Conservation (phyloP, 495 filamentous ascomycete species). For the Bacidia gigantensis region DNA sequence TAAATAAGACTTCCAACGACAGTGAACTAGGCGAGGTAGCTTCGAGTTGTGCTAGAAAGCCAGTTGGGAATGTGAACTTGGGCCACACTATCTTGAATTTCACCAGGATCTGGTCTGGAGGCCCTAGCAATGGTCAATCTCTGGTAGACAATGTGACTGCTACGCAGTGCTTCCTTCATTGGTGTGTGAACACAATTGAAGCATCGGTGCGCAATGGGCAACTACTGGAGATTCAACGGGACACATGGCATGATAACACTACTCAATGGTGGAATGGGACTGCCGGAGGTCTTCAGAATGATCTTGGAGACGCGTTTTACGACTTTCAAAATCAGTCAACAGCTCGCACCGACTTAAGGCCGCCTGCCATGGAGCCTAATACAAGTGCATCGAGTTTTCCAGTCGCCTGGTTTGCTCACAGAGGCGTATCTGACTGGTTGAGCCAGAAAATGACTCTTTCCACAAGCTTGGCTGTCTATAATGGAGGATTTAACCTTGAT, state of each 20-base stretch:
- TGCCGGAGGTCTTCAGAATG: not conserved
- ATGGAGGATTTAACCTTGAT: not conserved
- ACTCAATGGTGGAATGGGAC: not conserved
- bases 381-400: not conserved
- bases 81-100: not conserved
- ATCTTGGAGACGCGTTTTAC: too few species aligned
- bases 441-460: not conserved
- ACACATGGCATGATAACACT: not conserved
- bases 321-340: too few species aligned
- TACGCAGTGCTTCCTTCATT: not conserved
- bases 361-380: not conserved
- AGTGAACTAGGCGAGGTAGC: not conserved
- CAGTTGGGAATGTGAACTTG: not conserved
- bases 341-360: not conserved
- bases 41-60: not conserved
- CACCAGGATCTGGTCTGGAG: not conserved
- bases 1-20: not conserved
- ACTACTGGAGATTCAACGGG: not conserved
- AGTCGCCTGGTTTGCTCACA: not conserved
- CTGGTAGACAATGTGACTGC: not conserved
- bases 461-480: not conserved
- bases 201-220: not conserved
- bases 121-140: not conserved
- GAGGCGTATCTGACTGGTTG: not conserved
- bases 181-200: not conserved